These are phyloP conservation scores for Carallia brachiata DNA, from an alignment of 345 rosid species.

Conservation along the genomic window DNA sequence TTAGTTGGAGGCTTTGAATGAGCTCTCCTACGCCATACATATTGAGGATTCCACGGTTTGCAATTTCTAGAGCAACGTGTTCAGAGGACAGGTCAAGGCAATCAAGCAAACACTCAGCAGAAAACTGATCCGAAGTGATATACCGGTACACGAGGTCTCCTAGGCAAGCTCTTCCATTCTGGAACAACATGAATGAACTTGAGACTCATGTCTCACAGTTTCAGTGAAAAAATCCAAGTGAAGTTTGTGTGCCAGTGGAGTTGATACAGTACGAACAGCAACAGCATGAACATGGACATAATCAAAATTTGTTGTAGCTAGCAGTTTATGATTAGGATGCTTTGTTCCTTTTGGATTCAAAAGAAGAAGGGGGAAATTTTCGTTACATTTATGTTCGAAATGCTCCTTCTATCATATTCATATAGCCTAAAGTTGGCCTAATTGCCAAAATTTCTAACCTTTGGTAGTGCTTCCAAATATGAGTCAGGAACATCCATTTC, in stretches of 20 bases:
- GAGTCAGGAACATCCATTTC: conserved; percentile 98
- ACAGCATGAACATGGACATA: too few relatives aligned
- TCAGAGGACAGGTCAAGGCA: conserved; percentile 94
- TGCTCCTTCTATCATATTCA: not conserved
- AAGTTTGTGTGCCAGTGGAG: not conserved
- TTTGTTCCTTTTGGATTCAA: too few relatives aligned
- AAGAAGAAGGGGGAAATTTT: too few relatives aligned
- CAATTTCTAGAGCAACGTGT: conserved; percentile 88
- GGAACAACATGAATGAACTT: conserved; percentile 25
- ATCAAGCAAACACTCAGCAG: conserved; percentile 85
- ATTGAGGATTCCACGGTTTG: conserved; percentile 85
- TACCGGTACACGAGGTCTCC: conserved; percentile 85
- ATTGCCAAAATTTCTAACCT: conserved; percentile 41
- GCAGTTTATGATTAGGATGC: too few relatives aligned
- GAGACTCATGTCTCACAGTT: not conserved
- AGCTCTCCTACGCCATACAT: conserved; percentile 60
- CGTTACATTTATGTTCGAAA: not conserved
- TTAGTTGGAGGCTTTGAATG: conserved; percentile 50
- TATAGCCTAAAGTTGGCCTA: not conserved
- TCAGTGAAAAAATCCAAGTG: not conserved
- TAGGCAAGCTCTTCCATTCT: conserved; percentile 82
- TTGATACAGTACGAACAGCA: too few relatives aligned
- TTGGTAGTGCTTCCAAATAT: conserved; percentile 81
- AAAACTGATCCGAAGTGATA: conserved; percentile 78
- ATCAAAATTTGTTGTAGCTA: too few relatives aligned